A percentile compares a stretch with the other conserved stretches of the same genome.
These are phyloP conservation scores for Erysimum pusillum DNA, from an alignment of 441 rosid genomes.

Conservation along the genomic window DNA sequence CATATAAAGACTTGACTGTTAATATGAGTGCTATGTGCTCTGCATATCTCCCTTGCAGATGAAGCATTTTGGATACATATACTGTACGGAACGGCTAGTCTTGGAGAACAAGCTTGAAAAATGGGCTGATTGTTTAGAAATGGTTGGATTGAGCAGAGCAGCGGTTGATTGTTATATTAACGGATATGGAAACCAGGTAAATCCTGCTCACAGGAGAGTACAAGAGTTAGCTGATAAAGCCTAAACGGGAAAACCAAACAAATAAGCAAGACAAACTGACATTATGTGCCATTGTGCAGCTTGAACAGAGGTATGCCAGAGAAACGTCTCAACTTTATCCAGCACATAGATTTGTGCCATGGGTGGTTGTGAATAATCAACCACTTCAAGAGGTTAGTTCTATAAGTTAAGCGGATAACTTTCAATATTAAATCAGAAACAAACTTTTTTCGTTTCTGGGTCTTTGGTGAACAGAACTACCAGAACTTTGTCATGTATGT, in stretches of 20 bases:
- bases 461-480: conserved; percentile 59
- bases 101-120: conserved; percentile 54
- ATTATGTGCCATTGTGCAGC: conserved; percentile 52
- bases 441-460: not conserved
- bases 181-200: conserved; percentile 68
- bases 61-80: conserved; percentile 62
- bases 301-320: conserved; percentile 50
- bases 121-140: conserved; percentile 65
- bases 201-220: not conserved
- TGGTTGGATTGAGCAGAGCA: conserved; percentile 50
- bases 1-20: conserved; percentile 3
- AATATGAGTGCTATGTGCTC: not conserved
- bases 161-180: conserved; percentile 61
- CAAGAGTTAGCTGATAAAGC: not conserved
- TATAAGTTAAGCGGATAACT: conserved; percentile 10
- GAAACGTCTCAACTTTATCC: conserved; percentile 70
- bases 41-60: conserved; percentile 49
- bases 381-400: conserved; percentile 60
- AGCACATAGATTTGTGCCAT: conserved; percentile 63
- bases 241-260: not conserved
- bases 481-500: conserved; percentile 54
- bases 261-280: conserved; percentile 15
- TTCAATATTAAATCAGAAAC: conserved; percentile 19
- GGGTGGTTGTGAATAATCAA: conserved; percentile 69
- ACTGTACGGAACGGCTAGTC: conserved; percentile 59